These are phyloP conservation scores for Aspergillus cejpii DNA, from an alignment of 2,329 filamentous ascomycete species.

Conservation along the genomic window DNA sequence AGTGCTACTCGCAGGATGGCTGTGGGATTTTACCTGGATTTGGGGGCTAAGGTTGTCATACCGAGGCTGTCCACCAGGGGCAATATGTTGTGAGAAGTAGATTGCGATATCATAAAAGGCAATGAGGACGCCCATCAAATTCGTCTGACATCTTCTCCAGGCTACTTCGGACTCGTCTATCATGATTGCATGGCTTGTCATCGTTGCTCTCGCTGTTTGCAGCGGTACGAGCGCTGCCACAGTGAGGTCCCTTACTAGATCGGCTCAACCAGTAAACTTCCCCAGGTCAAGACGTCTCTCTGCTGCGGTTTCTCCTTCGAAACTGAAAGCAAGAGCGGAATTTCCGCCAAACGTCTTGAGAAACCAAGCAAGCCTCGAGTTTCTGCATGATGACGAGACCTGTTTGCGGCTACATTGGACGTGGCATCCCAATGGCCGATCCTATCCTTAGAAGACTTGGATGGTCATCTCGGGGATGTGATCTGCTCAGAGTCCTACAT, in stretches of 20 bases:
- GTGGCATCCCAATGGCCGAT: slow-evolving; percentile 11
- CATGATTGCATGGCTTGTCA: background rate
- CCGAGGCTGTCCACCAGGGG: background rate
- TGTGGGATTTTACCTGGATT: background rate
- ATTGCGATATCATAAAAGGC: background rate
- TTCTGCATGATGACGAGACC: slow-evolving; percentile 1
- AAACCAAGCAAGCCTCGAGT: slow-evolving; percentile 1
- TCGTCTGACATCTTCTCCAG: too few relatives aligned
- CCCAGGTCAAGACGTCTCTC: background rate
- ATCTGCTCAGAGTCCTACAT: background rate
- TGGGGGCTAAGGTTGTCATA: background rate
- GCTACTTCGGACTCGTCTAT: too few relatives aligned
- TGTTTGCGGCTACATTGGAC: slow-evolving; percentile 9
- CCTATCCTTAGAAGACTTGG: slow-evolving; percentile 12
- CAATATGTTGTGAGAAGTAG: background rate
- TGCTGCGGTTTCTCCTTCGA: background rate
- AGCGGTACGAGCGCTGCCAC: background rate
- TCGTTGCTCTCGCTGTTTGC: background rate
- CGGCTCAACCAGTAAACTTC: background rate
- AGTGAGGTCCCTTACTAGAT: background rate
- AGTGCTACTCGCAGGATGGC: background rate
- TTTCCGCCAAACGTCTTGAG: background rate
- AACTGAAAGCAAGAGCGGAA: background rate
- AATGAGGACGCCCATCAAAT: background rate
- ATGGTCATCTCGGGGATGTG: slow-evolving; percentile 4